Evolutionary conservation across 2,329 filamentous ascomycete genomes (phyloP).

Genomic region (Orbilia blumenaviensis): DNA sequence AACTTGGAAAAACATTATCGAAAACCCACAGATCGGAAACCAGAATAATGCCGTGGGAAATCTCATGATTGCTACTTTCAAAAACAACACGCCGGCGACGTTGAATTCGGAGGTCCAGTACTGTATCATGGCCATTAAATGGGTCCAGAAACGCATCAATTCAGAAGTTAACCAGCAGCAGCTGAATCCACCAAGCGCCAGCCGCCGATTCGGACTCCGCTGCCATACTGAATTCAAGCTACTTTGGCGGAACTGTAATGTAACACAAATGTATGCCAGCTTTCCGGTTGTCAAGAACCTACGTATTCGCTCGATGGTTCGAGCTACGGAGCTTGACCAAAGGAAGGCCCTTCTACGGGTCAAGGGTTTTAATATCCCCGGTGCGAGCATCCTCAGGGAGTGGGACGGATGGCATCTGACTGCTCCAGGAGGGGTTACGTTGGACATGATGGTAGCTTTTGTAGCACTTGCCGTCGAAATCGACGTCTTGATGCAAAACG

Average conservation of each 20-base stretch:
- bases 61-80: background rate
- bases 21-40: too few relatives aligned
- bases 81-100: background rate
- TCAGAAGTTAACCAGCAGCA: background rate
- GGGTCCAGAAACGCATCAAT: background rate
- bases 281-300: background rate
- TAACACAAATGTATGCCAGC: background rate
- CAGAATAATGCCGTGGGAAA: too few relatives aligned
- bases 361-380: background rate
- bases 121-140: background rate
- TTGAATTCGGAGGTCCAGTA: background rate
- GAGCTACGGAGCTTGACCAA: background rate
- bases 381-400: background rate
- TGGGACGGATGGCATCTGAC: slow-evolving; percentile 9
- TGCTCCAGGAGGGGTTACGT: background rate
- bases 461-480: background rate
- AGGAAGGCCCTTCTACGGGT: background rate
- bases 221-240: background rate
- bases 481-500: background rate
- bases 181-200: background rate
- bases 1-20: background rate
- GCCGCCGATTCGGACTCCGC: background rate
- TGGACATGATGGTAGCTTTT: background rate
- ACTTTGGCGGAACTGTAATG: background rate
- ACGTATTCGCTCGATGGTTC: background rate